Percentiles rank a stretch among this genome's conserved stretches.
Evolutionary conservation across 148 eudicot genomes (phyloP).

Genomic region (Chenopodium quinoa): DNA sequence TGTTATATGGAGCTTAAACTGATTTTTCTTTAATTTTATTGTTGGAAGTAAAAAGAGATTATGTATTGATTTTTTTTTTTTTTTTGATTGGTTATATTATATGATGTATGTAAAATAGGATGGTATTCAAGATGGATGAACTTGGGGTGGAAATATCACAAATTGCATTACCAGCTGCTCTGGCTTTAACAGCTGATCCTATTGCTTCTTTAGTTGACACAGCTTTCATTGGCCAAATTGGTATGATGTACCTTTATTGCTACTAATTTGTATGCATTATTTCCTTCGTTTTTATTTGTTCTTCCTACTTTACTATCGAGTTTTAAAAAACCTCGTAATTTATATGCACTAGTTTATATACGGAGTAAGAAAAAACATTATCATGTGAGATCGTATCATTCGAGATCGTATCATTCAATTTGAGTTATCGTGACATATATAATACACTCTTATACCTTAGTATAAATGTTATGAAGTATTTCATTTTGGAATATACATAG

Average conservation of each 20-base stretch:
- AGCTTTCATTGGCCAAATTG: conserved; percentile 88
- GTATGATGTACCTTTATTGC: conserved; percentile 28
- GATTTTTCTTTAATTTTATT: no score
- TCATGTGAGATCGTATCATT: not conserved
- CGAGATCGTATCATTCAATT: not conserved
- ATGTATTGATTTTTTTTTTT: no score
- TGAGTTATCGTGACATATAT: not conserved
- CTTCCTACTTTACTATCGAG: not conserved
- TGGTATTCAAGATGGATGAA: conserved; percentile 54
- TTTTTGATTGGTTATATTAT: not conserved
- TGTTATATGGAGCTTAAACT: not conserved
- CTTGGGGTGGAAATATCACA: conserved; percentile 67
- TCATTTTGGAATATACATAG: not conserved
- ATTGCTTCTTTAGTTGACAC: conserved; percentile 86
- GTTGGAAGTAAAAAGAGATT: no score
- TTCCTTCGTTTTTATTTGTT: not conserved
- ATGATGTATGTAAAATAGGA: conserved; percentile 27
- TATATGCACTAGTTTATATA: not conserved
- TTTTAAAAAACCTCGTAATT: no score
- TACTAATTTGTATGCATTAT: not conserved
- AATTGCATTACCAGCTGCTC: conserved; percentile 82
- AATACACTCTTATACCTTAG: no score
- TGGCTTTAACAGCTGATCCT: conserved; percentile 85
- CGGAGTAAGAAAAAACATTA: not conserved
- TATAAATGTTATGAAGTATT: no score